phyloP scores from a whole-genome alignment of 2,329 filamentous ascomycete genomes.

The Botryosphaeria dothidea region DNA sequence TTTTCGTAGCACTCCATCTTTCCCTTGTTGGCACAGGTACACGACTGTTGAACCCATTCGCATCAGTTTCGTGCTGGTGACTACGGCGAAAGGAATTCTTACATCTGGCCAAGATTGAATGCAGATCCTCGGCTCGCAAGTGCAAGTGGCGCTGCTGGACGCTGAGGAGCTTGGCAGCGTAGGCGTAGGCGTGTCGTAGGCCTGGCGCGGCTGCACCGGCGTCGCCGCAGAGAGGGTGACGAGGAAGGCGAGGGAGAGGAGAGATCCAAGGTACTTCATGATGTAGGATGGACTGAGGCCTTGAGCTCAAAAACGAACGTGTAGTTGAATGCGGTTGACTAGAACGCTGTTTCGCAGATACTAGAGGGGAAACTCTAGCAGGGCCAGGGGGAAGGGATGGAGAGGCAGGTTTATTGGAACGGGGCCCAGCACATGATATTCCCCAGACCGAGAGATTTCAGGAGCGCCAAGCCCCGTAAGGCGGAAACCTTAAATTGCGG shows the following conservation, averaged over 20 bases:
- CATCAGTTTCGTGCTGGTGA: not conserved
- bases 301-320: not conserved
- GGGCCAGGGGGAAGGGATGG: not conserved
- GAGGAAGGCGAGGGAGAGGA: not conserved
- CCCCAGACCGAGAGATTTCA: conserved; percentile 11
- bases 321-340: not conserved
- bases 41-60: not conserved
- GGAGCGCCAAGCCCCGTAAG: conserved; percentile 12
- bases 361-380: not conserved
- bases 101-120: conserved; percentile 17
- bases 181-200: not conserved
- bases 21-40: conserved; percentile 12
- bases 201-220: not conserved
- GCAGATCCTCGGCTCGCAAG: conserved; percentile 17
- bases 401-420: not conserved
- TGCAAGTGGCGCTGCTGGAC: conserved; percentile 12
- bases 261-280: conserved; percentile 13
- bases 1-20: conserved; percentile 19
- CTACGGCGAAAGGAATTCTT: not conserved
- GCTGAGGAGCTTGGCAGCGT: not conserved
- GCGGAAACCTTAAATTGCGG: conserved; percentile 5
- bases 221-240: not conserved
- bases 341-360: not conserved
- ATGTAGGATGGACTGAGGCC: not conserved
- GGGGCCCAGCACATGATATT: conserved; percentile 5